A percentile compares a stretch with the other conserved stretches of the same genome.
phyloP scores from a whole-genome alignment of 345 rosid genomes.

The Sisymbrium altissimum region DNA sequence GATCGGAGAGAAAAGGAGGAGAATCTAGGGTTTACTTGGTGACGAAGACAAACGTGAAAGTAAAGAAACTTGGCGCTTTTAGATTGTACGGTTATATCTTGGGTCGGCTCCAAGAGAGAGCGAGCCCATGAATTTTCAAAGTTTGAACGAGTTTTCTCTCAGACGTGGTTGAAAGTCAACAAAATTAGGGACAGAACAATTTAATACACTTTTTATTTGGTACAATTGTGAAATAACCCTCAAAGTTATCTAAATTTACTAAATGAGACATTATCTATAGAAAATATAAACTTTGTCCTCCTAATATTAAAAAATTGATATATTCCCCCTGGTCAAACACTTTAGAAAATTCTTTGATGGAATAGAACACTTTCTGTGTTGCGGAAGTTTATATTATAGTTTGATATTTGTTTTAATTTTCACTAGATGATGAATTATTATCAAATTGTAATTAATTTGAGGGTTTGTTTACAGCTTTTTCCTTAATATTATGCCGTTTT shows the following conservation, averaged over 20 bases:
- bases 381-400: no score
- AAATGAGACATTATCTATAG: background rate
- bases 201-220: background rate
- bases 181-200: background rate
- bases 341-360: no score
- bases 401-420: no score
- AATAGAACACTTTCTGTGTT: no score
- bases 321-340: no score
- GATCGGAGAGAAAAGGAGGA: slow-evolving; percentile 12
- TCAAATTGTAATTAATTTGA: no score
- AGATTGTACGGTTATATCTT: slow-evolving; percentile 1
- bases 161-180: slow-evolving; percentile 19
- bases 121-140: slow-evolving; percentile 32
- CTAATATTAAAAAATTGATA: no score
- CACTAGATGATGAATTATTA: no score
- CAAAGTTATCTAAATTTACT: background rate
- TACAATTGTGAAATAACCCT: background rate
- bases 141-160: slow-evolving; percentile 26
- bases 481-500: no score
- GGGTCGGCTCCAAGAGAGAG: slow-evolving; percentile 8
- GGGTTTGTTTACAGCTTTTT: no score
- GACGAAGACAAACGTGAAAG: slow-evolving; percentile 27
- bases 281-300: no score
- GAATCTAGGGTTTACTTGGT: slow-evolving; percentile 39
- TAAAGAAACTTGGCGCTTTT: slow-evolving; percentile 27